These are phyloP conservation scores for Podospora anserina DNA, from an alignment of 495 filamentous ascomycete genomes.

Conservation along the genomic window DNA sequence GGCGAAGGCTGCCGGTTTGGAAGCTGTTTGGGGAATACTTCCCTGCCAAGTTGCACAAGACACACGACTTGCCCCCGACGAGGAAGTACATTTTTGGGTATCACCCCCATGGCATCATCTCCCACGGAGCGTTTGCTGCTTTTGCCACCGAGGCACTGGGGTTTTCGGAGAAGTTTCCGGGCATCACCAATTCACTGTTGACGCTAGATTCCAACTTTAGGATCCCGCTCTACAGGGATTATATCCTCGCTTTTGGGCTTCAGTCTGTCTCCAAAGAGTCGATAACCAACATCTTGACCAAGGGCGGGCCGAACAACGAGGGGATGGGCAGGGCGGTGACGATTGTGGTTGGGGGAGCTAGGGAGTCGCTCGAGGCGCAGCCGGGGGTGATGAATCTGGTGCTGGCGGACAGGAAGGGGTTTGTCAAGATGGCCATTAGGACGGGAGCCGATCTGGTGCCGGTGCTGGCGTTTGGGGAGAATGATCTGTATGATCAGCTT, in stretches of 20 bases:
- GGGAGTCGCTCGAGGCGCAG: constrained; percentile 83
- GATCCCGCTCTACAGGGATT: constrained; percentile 91
- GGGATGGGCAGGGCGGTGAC: constrained; percentile 97
- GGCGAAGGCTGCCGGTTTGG: constrained; percentile 77
- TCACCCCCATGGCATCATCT: constrained; percentile 96
- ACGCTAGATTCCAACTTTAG: constrained; percentile 94
- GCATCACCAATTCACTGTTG: constrained; percentile 89
- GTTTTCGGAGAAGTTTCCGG: constrained; percentile 85
- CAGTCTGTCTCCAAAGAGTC: constrained; percentile 86
- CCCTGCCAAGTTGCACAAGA: constrained; percentile 82
- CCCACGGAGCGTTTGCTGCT: constrained; percentile 87
- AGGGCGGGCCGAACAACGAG: constrained; percentile 70
- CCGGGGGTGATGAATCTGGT: constrained; percentile 73
- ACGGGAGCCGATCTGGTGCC: constrained; percentile 90
- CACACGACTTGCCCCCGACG: constrained; percentile 69
- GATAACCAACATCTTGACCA: constrained; percentile 78
- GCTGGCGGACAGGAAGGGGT: constrained; percentile 79
- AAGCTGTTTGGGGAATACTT: constrained; percentile 89
- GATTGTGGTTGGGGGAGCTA: constrained; percentile 89
- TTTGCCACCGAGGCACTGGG: constrained; percentile 90
- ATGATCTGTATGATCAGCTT: constrained; percentile 90
- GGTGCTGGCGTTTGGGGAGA: constrained; percentile 89
- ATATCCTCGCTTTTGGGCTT: constrained; percentile 79
- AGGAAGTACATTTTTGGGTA: constrained; percentile 98
- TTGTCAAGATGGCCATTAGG: constrained; percentile 87